A percentile compares a stretch with the other conserved stretches of the same genome.
Evolutionary conservation across 257 asterid species (phyloP).

Genomic region (Capsicum chinense): DNA sequence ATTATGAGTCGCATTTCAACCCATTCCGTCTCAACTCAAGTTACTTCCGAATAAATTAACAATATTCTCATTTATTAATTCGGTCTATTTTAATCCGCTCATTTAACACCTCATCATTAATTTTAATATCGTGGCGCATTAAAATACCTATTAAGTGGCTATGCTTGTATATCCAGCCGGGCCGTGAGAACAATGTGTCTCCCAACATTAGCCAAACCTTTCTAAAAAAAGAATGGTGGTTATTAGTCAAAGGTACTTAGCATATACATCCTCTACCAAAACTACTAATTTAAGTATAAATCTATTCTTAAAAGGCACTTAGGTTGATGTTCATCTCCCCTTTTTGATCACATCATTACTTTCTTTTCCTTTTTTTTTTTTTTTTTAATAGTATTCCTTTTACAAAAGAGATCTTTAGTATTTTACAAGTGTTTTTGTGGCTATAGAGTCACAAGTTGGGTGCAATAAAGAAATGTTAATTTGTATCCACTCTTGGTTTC

Average conservation of each 20-base stretch:
- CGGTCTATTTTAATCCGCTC: not conserved
- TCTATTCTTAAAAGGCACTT: not conserved
- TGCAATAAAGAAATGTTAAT: slow-evolving; percentile 1
- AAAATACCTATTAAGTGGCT: not conserved
- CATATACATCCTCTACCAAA: not conserved
- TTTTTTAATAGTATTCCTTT: not conserved
- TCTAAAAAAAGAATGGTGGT: slow-evolving; percentile 7
- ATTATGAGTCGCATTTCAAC: no score
- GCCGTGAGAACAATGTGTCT: not conserved
- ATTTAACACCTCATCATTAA: not conserved
- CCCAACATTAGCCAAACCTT: slow-evolving; percentile 19
- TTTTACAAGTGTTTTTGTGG: not conserved
- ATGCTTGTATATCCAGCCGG: not conserved
- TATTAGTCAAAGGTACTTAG: not conserved
- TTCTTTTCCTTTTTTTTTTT: not conserved
- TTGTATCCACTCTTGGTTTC: slow-evolving; percentile 14
- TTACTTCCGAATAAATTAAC: no score
- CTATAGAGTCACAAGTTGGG: slow-evolving; percentile 16
- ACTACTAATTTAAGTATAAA: slow-evolving; percentile 22
- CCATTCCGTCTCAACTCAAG: no score
- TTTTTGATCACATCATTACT: not conserved
- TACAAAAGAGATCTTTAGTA: not conserved
- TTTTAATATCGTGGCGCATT: not conserved
- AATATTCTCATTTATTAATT: not conserved
- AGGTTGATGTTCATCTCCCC: slow-evolving; percentile 8